Conservation (phyloP, 495 filamentous ascomycete species). For the Neurospora sp. region DNA sequence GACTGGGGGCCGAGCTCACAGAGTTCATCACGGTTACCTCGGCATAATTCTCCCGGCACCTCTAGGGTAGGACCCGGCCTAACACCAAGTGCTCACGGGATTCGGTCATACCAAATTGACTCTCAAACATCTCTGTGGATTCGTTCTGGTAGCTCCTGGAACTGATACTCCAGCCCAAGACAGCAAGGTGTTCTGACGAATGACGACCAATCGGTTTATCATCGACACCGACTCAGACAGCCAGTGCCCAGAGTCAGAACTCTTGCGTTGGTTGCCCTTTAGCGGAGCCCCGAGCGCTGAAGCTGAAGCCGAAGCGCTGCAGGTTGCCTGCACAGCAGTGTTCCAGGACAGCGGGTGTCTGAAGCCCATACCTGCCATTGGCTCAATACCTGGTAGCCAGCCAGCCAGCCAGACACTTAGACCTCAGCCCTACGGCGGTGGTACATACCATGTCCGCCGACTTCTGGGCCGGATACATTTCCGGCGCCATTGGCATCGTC, state of each 20-base stretch:
- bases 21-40: neutral
- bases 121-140: neutral
- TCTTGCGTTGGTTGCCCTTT: neutral
- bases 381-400: neutral
- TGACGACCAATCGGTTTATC: neutral
- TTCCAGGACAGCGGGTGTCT: neutral
- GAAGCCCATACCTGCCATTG: neutral
- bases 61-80: neutral
- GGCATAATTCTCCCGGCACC: neutral
- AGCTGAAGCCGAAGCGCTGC: neutral
- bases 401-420: neutral
- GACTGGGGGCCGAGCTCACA: neutral
- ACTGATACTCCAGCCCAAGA: neutral
- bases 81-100: neutral
- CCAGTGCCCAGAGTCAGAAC: neutral
- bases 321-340: neutral
- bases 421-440: neutral
- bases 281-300: neutral
- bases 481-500: conserved; percentile 70
- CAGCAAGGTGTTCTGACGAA: neutral
- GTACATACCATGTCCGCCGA: conserved; percentile 57
- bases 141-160: neutral
- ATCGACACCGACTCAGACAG: neutral
- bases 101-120: neutral
- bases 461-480: conserved; percentile 81